Evolutionary conservation across 2,329 filamentous ascomycete genomes (phyloP).

Genomic region (Teratosphaeria gauchensis): DNA sequence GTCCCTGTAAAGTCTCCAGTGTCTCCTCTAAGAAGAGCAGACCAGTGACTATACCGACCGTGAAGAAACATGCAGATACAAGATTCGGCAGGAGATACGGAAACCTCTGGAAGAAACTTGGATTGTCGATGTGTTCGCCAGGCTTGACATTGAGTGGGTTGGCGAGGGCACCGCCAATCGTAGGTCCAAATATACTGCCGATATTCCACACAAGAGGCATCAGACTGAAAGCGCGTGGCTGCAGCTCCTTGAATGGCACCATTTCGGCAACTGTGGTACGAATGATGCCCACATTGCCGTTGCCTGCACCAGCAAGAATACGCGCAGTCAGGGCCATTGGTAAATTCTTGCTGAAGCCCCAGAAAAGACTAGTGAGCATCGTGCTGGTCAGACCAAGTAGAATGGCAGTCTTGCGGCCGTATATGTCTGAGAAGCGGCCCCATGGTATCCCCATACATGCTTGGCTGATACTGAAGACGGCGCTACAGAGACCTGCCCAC

Average conservation of each 20-base stretch:
- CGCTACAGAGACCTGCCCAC: constrained; percentile 79
- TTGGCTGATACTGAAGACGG: constrained; percentile 75
- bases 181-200: constrained; percentile 72
- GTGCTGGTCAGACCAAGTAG: constrained; percentile 64
- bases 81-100: constrained; percentile 82
- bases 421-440: constrained; percentile 68
- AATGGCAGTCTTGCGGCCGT: constrained; percentile 76
- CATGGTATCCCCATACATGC: constrained; percentile 78
- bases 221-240: constrained; percentile 80
- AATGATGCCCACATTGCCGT: constrained; percentile 80
- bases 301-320: constrained; percentile 70
- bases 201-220: constrained; percentile 90
- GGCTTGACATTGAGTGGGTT: constrained; percentile 70
- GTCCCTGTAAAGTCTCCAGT: constrained; percentile 57
- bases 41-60: constrained; percentile 64
- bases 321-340: constrained; percentile 70
- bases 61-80: constrained; percentile 64
- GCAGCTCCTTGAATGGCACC: constrained; percentile 76
- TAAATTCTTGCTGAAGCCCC: constrained; percentile 73
- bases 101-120: constrained; percentile 61
- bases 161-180: constrained; percentile 77
- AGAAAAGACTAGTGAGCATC: constrained; percentile 70
- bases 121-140: constrained; percentile 28
- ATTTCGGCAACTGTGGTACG: constrained; percentile 78
- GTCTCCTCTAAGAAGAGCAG: constrained; percentile 82